Percentiles rank a stretch among this genome's conserved stretches.
Evolutionary conservation across 495 filamentous ascomycete genomes (phyloP).

Genomic region (Aspergillus coremiiformis): DNA sequence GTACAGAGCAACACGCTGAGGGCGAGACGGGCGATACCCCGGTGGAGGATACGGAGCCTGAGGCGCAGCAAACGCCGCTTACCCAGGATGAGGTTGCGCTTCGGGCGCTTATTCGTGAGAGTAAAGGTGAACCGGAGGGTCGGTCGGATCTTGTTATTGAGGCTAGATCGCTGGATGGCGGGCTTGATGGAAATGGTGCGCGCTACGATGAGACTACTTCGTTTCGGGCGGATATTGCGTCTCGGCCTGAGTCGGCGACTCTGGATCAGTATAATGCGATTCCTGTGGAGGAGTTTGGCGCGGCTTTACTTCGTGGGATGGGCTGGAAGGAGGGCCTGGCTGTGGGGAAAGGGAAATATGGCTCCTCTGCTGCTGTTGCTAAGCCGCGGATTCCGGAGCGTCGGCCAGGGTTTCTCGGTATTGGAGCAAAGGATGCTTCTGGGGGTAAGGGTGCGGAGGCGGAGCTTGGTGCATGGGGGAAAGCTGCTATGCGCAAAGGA

Average conservation of each 20-base stretch:
- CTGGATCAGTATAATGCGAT: conserved; percentile 80
- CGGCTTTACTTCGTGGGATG: conserved; percentile 79
- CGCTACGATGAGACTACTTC: conserved; percentile 56
- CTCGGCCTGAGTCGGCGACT: conserved; percentile 66
- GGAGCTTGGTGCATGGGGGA: conserved; percentile 70
- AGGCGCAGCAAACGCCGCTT: conserved; percentile 24
- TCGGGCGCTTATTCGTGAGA: conserved; percentile 60
- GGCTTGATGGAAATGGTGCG: not conserved
- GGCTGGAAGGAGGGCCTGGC: conserved; percentile 86
- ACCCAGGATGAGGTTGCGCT: conserved; percentile 75
- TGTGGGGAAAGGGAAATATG: conserved; percentile 51
- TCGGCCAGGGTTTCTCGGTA: conserved; percentile 72
- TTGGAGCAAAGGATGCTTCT: conserved; percentile 62
- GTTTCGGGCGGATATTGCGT: conserved; percentile 58
- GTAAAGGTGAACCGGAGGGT: conserved; percentile 40
- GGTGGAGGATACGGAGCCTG: conserved; percentile 25
- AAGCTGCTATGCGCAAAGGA: conserved; percentile 52
- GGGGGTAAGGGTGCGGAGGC: conserved; percentile 61
- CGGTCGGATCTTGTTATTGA: conserved; percentile 56
- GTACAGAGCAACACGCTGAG: conserved; percentile 16
- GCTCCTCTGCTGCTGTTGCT: conserved; percentile 21
- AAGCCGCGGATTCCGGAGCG: conserved; percentile 47
- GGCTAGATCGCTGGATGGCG: conserved; percentile 26
- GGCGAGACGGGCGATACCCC: conserved; percentile 22
- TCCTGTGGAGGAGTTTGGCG: conserved; percentile 91